Evolutionary conservation across 805 yeast genomes (phyloP), one percentile per base, ranked within the genome.

Genomic region (Barnettozyma botsteinii): DNA sequence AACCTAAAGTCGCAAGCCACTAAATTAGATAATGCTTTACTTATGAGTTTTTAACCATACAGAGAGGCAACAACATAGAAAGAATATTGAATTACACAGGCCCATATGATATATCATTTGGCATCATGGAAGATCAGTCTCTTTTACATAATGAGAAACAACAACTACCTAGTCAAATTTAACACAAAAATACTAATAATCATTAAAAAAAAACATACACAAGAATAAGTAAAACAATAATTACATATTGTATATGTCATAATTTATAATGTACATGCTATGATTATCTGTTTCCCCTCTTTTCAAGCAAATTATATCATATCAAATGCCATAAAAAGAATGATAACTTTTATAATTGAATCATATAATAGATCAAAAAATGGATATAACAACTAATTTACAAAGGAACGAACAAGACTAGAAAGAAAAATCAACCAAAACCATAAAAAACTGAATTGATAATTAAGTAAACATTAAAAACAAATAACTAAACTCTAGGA

Each of bases 381-480:
- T 31, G 40, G 24, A 37, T 37, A 37, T 30, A 37, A 37, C 19
- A 37, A 37, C 40, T 37, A 37, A 31, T 37, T 31, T 37, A 37
- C 40, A 37, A 26, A 37, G 14, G 22, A 23, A 18, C 15, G 17
- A 27, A 18, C 33, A 23, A 28, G 31, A 25, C 13, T 11, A 33
- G 22, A 27, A 26, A 26, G 27, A 19, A 26, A 19, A 12, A 29
- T 18, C 12, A 29, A n/a, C n/a, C n/a, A n/a, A 13, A 23, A 14
- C 30, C 40, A 31, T 31, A 18, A 33, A 15, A 23, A 13, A 27
- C 30, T 11, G 17, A 27, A 14, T 14, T 11, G 10, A 17, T 9
- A 14, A 15, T 18, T 11, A 29, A n/a, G n/a, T n/a, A n/a, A n/a
- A n/a, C n/a, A n/a, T n/a, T n/a, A 18, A 29, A 29, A 29, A 7